Base-by-base conservation (phyloP, 495 filamentous ascomycete genomes). In the Aeminium ludgeri region DNA sequence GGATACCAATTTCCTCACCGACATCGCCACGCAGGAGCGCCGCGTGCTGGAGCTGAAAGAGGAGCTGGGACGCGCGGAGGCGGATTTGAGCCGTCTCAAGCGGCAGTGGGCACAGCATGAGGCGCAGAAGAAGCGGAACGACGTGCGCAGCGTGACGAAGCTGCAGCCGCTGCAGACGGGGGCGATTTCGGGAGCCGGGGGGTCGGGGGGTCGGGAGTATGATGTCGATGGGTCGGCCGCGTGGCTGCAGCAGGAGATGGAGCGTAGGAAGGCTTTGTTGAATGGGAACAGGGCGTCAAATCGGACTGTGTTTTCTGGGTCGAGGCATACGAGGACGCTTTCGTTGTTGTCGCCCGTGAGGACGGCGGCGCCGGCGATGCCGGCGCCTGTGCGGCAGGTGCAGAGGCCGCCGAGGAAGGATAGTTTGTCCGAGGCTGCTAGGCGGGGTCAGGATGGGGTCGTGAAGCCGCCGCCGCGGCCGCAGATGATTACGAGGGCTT, bases 11-110 rank as follows among this genome's bases (percentile, higher is more conserved):
- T 79, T 94, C 46, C 73, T 97, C 30, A 82, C 82, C 28, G 80
- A 83, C 25, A 76, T 96, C 41, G 89, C 89, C 11, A 78, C 83
- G 4, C 86, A 95, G 59, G 89, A 97, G 56, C 74, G 89, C n/a
- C 74, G 73, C 38, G 87, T 97, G 5, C 63, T 97, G 31, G 89
- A 96, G 63, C 65, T 96, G 23, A 78, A 76, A 36, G 89, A 96
- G 57, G 89, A 95, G 56, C 66, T 97, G 10, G 57, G 63, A 6
- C 76, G 75, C 39, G 86, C 89, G 8, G 89, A 96, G 54, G 55
- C 59, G 3, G 84, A 94, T 27, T 63, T 97, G 42, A 60, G 64
- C 25, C 72, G 64, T 42, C 63, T 96, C 35, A 94, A 94, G 59
- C 79, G 72, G 45, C 82, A 89, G 52, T 80, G 83, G 82, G 70